These are phyloP conservation scores for Oryza australiensis DNA, from an alignment of 176 grass and related monocot genomes.

Conservation along the genomic window DNA sequence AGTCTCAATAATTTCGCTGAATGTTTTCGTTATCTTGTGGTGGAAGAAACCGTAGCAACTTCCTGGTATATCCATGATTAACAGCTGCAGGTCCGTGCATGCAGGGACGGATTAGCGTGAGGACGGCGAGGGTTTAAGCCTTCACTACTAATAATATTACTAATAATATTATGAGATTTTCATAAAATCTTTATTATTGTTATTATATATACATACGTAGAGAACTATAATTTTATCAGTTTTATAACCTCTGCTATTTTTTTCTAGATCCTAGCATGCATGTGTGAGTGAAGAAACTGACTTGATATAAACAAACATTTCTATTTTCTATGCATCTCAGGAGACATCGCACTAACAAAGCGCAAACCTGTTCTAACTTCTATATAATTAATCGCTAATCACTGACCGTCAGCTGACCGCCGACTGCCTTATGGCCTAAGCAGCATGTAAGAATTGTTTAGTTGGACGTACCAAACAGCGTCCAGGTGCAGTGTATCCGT, in stretches of 20 bases:
- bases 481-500: constrained; percentile 48
- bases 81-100: neutral
- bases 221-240: too few relatives aligned
- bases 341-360: constrained; percentile 1
- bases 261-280: too few relatives aligned
- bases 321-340: neutral
- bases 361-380: neutral
- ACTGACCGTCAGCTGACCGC: constrained; percentile 1
- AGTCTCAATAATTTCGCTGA: neutral
- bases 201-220: too few relatives aligned
- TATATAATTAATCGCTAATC: neutral
- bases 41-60: neutral
- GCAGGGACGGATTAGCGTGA: too few relatives aligned
- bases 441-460: neutral
- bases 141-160: too few relatives aligned
- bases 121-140: too few relatives aligned
- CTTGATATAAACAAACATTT: constrained; percentile 11
- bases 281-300: neutral
- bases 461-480: neutral
- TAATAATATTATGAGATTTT: too few relatives aligned
- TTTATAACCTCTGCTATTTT: too few relatives aligned
- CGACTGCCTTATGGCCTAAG: neutral
- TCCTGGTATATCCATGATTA: neutral
- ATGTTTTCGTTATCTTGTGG: neutral
- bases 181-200: too few relatives aligned